A percentile compares a stretch with the other conserved stretches of the same genome.
Conservation (phyloP, 495 filamentous ascomycete genomes). For the Astrothelium macrocarpum region DNA sequence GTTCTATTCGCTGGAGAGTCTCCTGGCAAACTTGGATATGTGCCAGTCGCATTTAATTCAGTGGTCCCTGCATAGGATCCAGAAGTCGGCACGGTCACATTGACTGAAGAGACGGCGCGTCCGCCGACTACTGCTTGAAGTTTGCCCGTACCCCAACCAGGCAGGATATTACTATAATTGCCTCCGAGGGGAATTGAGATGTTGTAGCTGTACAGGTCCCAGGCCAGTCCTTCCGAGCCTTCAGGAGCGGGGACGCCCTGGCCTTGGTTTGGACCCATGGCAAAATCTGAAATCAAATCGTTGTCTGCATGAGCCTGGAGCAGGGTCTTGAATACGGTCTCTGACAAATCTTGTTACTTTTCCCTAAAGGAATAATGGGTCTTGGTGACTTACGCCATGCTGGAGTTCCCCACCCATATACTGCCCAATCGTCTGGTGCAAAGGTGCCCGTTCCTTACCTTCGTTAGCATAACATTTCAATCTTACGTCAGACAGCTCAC, state of each 20-base stretch:
- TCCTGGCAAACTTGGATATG: neutral
- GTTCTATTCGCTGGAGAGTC: neutral
- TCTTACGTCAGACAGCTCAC: neutral
- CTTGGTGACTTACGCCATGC: conserved; percentile 34
- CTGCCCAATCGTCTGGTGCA: conserved; percentile 33
- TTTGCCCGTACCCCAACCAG: conserved; percentile 31
- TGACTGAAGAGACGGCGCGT: neutral
- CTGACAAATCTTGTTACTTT: neutral
- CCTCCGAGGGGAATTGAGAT: conserved; percentile 23
- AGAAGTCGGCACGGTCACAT: neutral
- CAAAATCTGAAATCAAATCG: conserved; percentile 39
- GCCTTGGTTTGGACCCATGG: conserved; percentile 41
- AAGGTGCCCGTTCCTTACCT: neutral
- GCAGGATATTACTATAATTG: conserved; percentile 26
- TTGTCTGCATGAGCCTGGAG: conserved; percentile 19
- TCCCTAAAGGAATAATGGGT: conserved; percentile 31
- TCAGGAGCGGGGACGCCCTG: conserved; percentile 37
- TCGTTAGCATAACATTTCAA: neutral
- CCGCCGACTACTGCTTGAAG: neutral
- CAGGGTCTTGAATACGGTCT: neutral
- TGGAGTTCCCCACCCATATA: conserved; percentile 40
- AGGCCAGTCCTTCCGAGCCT: conserved; percentile 28
- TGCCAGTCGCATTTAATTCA: neutral
- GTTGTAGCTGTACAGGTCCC: conserved; percentile 34
- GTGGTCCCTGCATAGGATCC: neutral